Base-by-base conservation (phyloP, 345 rosid species). In the Citrus inodora region DNA sequence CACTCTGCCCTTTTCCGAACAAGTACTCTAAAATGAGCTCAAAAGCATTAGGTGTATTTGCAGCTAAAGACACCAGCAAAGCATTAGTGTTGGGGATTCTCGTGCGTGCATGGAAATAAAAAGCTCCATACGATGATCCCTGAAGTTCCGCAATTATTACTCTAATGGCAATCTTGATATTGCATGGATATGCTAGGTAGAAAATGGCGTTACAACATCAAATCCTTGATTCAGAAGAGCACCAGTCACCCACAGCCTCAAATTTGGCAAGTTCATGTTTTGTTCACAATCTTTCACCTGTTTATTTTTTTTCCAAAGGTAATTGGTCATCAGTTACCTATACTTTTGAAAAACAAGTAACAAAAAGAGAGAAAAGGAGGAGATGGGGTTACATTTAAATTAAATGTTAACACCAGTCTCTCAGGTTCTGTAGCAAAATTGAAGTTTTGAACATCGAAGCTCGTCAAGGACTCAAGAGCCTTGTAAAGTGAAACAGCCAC, bases 161-260 rank as follows among this genome's bases (percentile, higher is more conserved):
- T 64, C 10, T 30, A 8, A 33, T 5, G 24, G 16, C 28, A 37
- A 25, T 67, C 70, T 37, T 22, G 7, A 21, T 11, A 35, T 59
- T 58, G 21, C 22, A 27, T 35, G 9, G 46, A 59, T 28, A 80
- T 40, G 38, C 51, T 80, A 77, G 19, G 35, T 60, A 56, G 82
- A 37, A 16, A 73, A 35, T 68, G 74, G 42, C 3, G 78, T 62
- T 6, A 30, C 37, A 33, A 85, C 82, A 81, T 94, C 92, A 70
- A 91, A 92, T 76, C 96, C 97, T 85, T 92, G 94, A 87, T 91
- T 90, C 46, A 94, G 78, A 76, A 94, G 88, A 71, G 96, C 91
- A 65, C 87, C 92, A 13, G 92, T 83, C 6, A 94, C 86, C 94
- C 96, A 89, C 19, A 87, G 87, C 92, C 85, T 91, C 83, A 94